phyloP scores from a whole-genome alignment of 2,329 filamentous ascomycete species.

The Purpureocillium lavendulum region DNA sequence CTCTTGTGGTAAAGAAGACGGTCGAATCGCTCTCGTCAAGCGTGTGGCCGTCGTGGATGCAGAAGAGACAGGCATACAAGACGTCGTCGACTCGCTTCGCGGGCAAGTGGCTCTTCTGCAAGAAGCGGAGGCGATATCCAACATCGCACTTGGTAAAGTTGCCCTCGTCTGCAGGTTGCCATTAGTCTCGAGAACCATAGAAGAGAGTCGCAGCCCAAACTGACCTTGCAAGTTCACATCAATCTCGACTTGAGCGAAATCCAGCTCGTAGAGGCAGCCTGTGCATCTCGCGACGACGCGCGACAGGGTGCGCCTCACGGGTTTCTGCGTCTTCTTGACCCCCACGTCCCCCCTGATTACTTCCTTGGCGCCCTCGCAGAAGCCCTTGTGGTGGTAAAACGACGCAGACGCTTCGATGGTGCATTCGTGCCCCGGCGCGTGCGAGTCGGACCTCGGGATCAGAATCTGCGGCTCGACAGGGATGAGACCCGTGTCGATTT shows the following conservation, averaged over 20 bases:
- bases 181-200: too few relatives aligned
- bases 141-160: slow-evolving; percentile 38
- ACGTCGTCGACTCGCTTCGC: slow-evolving; percentile 42
- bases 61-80: slow-evolving; percentile 47
- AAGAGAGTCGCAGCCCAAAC: slow-evolving; percentile 6
- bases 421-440: slow-evolving; percentile 21
- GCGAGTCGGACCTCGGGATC: not conserved
- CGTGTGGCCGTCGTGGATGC: slow-evolving; percentile 39
- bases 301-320: slow-evolving; percentile 23
- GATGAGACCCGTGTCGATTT: slow-evolving; percentile 12
- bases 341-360: slow-evolving; percentile 38
- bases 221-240: slow-evolving; percentile 41
- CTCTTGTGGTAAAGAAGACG: slow-evolving; percentile 44
- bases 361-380: slow-evolving; percentile 46
- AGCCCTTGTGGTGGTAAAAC: slow-evolving; percentile 44
- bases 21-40: slow-evolving; percentile 46
- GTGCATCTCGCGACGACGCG: slow-evolving; percentile 39
- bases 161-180: slow-evolving; percentile 17
- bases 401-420: slow-evolving; percentile 37
- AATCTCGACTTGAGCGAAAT: slow-evolving; percentile 42
- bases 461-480: slow-evolving; percentile 9
- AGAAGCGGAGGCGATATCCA: slow-evolving; percentile 43
- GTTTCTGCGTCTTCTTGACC: slow-evolving; percentile 41
- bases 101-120: slow-evolving; percentile 46
- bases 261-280: slow-evolving; percentile 44